Evolutionary conservation across 2,329 filamentous ascomycete genomes (phyloP).

Genomic region (Claviceps quebecensis): DNA sequence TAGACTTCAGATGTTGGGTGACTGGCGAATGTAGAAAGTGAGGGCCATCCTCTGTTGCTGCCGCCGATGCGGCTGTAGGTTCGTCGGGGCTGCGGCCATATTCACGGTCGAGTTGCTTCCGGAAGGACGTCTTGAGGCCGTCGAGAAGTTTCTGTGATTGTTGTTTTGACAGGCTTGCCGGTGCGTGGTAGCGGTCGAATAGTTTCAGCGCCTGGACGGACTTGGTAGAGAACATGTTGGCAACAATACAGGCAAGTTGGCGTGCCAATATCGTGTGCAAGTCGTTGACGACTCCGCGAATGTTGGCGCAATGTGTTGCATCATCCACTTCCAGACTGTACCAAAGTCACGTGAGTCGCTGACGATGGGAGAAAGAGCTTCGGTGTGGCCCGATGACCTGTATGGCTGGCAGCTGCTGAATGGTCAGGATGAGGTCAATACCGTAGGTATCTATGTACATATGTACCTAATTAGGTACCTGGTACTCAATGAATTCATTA

Average conservation of each 20-base stretch:
- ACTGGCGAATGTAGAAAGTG: slow-evolving; percentile 24
- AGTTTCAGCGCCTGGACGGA: slow-evolving; percentile 23
- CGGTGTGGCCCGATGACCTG: no score
- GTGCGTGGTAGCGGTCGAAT: slow-evolving; percentile 34
- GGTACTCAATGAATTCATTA: no score
- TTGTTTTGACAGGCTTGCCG: slow-evolving; percentile 32
- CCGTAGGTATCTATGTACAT: no score
- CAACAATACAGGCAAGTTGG: not conserved
- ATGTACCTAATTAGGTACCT: no score
- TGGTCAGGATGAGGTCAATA: no score
- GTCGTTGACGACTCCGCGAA: not conserved
- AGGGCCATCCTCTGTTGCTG: slow-evolving; percentile 9
- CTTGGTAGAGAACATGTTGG: slow-evolving; percentile 24
- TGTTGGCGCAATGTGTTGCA: no score
- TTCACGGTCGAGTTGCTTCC: slow-evolving; percentile 42
- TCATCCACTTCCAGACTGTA: no score
- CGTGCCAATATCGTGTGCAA: not conserved
- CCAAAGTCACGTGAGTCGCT: no score
- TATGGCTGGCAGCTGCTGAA: no score
- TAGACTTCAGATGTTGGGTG: slow-evolving; percentile 36
- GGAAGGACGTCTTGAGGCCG: slow-evolving; percentile 42
- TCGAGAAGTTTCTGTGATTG: slow-evolving; percentile 42
- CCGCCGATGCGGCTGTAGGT: slow-evolving; percentile 7
- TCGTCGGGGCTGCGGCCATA: slow-evolving; percentile 31
- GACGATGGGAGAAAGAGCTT: no score